Percentiles rank a stretch among this genome's conserved stretches.
Conservation (phyloP, 441 rosid genomes). For the Mallotus repandus region DNA sequence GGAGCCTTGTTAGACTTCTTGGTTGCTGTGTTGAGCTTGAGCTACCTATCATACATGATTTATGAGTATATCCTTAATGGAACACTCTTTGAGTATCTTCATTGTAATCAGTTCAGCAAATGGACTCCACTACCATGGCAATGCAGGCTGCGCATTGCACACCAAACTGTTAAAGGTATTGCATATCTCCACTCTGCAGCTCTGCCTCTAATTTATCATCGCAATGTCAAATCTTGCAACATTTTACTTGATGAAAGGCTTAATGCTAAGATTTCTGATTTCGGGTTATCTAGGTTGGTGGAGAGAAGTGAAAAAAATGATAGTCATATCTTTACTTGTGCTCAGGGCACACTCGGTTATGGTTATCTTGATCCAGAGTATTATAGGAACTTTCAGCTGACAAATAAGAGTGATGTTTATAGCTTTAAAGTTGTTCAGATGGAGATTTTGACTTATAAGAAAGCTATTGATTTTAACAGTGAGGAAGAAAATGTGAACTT, state of each 20-base stretch:
- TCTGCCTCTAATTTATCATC: conserved; percentile 57
- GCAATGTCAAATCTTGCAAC: conserved; percentile 64
- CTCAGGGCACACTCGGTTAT: conserved; percentile 64
- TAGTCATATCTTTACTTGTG: conserved; percentile 56
- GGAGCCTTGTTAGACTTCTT: conserved; percentile 42
- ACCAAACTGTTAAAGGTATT: conserved; percentile 57
- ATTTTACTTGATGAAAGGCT: conserved; percentile 52
- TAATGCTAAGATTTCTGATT: conserved; percentile 57
- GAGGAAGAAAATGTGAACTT: conserved; percentile 49
- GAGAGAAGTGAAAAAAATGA: conserved; percentile 35
- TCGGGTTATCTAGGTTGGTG: conserved; percentile 58
- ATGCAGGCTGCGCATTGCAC: conserved; percentile 44
- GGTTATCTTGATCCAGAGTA: conserved; percentile 75
- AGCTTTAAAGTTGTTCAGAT: conserved; percentile 74
- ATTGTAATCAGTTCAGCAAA: conserved; percentile 24
- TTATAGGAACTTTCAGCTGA: conserved; percentile 52
- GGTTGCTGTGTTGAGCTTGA: conserved; percentile 55
- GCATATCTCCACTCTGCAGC: conserved; percentile 62
- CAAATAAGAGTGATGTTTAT: conserved; percentile 78
- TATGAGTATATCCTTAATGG: conserved; percentile 58
- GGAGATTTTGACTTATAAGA: conserved; percentile 55
- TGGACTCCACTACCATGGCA: conserved; percentile 40
- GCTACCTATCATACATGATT: conserved; percentile 48
- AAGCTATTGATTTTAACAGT: conserved; percentile 49
- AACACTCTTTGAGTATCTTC: conserved; percentile 54